Base-by-base conservation (phyloP, 176 grass and related monocot species). In the Raddia distichophylla region DNA sequence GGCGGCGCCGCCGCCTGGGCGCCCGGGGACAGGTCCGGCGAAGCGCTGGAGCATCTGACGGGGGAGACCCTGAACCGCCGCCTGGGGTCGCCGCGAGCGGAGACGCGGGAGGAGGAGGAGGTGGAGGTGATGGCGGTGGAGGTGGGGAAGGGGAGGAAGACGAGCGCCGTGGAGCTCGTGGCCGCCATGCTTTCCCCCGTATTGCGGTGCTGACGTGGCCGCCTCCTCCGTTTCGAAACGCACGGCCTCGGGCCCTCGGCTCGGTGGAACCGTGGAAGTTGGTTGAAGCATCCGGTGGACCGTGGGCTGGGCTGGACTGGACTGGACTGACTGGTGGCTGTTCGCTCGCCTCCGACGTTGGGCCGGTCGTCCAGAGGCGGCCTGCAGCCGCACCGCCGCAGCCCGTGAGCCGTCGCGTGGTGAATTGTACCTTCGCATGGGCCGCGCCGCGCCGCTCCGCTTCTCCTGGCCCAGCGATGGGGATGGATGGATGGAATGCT, bases 161-260 rank as follows among this genome's bases (percentile, higher is more conserved):
- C 64, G 76, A 85, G 62, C 76, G 64, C 52, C 12, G 77, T 2
- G 55, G 91, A 82, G 79, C 89, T 84, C 74, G 91, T 90, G 89
- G 85, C 51, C 80, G 89, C 85, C 94, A 97, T 97, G 70, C 18
- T 53, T 80, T n/a, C 20, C 71, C 50, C 56, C 63, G 27, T 20
- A 63, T 69, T 66, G 58, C 1, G 70, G 64, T 58, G 44, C 12
- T 63, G 82, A 81, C 87, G 82, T 89, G 87, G 87, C 86, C 69
- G 76, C 85, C 62, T 67, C 12, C 54, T 33, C 1, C 50, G 49
- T 60, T 60, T 62, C 10, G 20, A 54, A 62, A 58, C 34, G 40
- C 17, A 19, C 60, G 6, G 27, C 27, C 27, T 27, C 27, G 27
- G 27, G 6, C 0, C 27, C 27, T 27, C 27, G 27, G 27, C 27